A percentile compares a stretch with the other conserved stretches of the same genome.
Conservation (phyloP, 345 rosid genomes). For the Euphorbia lathyris region DNA sequence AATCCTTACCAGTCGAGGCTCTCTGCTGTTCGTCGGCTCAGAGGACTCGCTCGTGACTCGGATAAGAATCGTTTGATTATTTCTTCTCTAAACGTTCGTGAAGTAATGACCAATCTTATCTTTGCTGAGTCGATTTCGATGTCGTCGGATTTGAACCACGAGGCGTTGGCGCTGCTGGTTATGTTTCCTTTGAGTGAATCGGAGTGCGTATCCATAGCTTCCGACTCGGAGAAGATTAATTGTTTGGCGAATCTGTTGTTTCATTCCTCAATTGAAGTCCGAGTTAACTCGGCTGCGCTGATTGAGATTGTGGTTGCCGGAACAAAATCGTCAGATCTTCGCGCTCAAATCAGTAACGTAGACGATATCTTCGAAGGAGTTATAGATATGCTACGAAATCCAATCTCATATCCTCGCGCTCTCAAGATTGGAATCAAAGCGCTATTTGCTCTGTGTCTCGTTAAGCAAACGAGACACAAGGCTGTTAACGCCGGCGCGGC, state of each 20-base stretch:
- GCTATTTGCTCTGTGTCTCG: slow-evolving; percentile 78
- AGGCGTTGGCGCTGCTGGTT: slow-evolving; percentile 62
- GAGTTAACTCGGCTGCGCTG: slow-evolving; percentile 74
- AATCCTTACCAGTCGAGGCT: slow-evolving; percentile 49
- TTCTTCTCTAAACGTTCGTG: slow-evolving; percentile 56
- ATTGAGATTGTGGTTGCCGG: slow-evolving; percentile 76
- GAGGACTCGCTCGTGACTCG: slow-evolving; percentile 82
- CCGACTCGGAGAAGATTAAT: slow-evolving; percentile 43
- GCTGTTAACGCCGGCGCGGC: slow-evolving; percentile 82
- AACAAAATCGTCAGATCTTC: slow-evolving; percentile 59
- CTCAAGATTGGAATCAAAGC: slow-evolving; percentile 71
- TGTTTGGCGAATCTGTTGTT: slow-evolving; percentile 50
- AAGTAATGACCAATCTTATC: slow-evolving; percentile 36
- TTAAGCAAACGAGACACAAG: slow-evolving; percentile 68
- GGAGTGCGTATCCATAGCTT: slow-evolving; percentile 57
- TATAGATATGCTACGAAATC: slow-evolving; percentile 49
- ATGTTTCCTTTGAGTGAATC: slow-evolving; percentile 62
- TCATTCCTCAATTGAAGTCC: slow-evolving; percentile 57
- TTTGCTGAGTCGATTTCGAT: slow-evolving; percentile 34
- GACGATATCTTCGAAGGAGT: slow-evolving; percentile 74
- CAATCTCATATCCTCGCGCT: slow-evolving; percentile 57
- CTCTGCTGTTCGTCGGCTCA: slow-evolving; percentile 70
- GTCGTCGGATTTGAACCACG: slow-evolving; percentile 50
- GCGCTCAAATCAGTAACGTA: slow-evolving; percentile 45
- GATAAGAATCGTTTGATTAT: slow-evolving; percentile 74